Percentiles rank a stretch among this genome's conserved stretches.
Conservation (phyloP, 2,329 filamentous ascomycete species). For the Cryphonectria radicalis region DNA sequence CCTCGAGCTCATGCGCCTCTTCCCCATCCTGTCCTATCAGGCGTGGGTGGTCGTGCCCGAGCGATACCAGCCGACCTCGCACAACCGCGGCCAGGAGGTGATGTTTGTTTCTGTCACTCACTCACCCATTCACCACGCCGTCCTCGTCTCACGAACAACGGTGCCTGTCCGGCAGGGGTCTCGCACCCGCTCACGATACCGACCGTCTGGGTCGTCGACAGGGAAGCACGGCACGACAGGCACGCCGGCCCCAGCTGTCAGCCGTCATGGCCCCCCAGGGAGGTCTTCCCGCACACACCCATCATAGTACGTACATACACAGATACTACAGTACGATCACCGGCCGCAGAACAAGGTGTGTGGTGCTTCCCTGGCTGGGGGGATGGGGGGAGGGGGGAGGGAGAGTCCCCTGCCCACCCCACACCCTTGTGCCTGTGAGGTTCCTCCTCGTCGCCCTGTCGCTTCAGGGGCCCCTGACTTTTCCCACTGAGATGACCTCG, state of each 20-base stretch:
- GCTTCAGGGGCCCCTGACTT: slow-evolving; percentile 6
- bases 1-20: neutral
- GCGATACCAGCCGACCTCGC: neutral
- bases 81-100: neutral
- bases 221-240: slow-evolving; percentile 14
- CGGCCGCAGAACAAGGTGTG: neutral
- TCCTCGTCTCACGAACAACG: slow-evolving; percentile 1
- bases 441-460: neutral
- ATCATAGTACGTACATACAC: neutral
- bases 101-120: neutral
- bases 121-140: neutral
- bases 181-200: slow-evolving; percentile 26
- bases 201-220: slow-evolving; percentile 29
- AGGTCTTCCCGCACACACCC: neutral
- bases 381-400: neutral
- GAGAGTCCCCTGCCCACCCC: neutral
- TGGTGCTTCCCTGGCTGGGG: neutral
- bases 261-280: slow-evolving; percentile 7
- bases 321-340: slow-evolving; percentile 1
- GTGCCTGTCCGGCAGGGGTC: slow-evolving; percentile 22
- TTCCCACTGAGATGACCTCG: neutral
- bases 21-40: neutral
- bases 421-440: slow-evolving; percentile 6
- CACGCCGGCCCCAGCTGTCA: slow-evolving; percentile 18
- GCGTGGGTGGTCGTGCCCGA: neutral